Evolutionary conservation across 192 early-diverging fungal species (phyloP).

Genomic region (Jimgerdemannia lactiflua): DNA sequence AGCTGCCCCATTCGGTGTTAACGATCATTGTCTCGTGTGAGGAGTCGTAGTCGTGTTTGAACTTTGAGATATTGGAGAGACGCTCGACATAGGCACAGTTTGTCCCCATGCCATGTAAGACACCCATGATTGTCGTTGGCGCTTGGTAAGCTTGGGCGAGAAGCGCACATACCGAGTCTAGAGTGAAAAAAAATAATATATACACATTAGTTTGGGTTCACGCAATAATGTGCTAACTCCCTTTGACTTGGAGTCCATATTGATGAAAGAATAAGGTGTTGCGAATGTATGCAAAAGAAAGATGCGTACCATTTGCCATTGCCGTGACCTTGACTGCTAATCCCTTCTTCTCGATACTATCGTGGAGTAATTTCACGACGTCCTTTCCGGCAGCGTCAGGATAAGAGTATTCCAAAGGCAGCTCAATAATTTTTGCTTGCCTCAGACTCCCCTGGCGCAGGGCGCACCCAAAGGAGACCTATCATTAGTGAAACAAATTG

Average conservation of each 20-base stretch:
- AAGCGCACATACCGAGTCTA: conserved; percentile 92
- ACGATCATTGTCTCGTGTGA: conserved; percentile 70
- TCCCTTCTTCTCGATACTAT: conserved; percentile 63
- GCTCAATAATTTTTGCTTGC: conserved; percentile 54
- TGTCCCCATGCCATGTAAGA: conserved; percentile 92
- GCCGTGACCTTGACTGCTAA: conserved; percentile 62
- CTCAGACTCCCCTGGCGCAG: conserved; percentile 74
- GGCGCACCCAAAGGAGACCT: conserved; percentile 61
- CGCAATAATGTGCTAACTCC: too few relatives aligned
- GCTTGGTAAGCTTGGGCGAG: conserved; percentile 81
- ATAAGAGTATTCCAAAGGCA: conserved; percentile 81
- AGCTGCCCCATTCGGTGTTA: conserved; percentile 95
- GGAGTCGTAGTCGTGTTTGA: conserved; percentile 22
- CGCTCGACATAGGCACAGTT: conserved; percentile 79
- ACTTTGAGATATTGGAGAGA: conserved; percentile 36
- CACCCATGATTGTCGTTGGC: conserved; percentile 74
- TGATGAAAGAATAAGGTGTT: neutral
- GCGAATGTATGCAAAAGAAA: conserved; percentile 17
- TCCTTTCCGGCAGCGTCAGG: conserved; percentile 79
- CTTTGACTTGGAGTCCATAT: too few relatives aligned
- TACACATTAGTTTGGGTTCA: conserved; percentile 12
- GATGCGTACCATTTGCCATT: conserved; percentile 31
- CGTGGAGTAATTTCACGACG: conserved; percentile 77
- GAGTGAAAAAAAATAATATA: conserved; percentile 18
- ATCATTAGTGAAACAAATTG: neutral